phyloP scores from a whole-genome alignment of 352 stramenopile species.

The Blastocystis sp. region DNA sequence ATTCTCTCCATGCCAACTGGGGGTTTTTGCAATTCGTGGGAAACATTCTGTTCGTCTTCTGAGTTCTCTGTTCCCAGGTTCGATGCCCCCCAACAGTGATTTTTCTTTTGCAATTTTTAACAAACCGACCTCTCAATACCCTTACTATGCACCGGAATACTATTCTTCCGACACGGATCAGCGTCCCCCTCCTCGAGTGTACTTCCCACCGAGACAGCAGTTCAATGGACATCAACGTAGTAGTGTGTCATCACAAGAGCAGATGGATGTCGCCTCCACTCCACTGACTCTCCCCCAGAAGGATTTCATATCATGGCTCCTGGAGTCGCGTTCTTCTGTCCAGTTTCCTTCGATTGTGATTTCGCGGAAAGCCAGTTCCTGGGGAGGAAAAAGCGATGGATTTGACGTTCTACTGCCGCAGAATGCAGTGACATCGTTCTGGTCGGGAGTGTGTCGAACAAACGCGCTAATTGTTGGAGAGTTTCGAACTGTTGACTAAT shows the following conservation, averaged over 20 bases:
- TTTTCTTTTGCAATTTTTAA: neutral
- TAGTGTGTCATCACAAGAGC: neutral
- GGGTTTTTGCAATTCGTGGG: neutral
- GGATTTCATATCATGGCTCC: too few species aligned
- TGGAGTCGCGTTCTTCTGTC: neutral
- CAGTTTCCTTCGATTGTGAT: neutral
- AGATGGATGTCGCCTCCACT: neutral
- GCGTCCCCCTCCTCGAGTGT: neutral
- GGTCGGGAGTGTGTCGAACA: neutral
- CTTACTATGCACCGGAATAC: slow-evolving; percentile 39
- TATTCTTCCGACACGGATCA: neutral
- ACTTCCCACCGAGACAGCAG: neutral
- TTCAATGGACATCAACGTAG: neutral
- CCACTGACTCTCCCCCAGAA: neutral
- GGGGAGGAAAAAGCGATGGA: neutral
- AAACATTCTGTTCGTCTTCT: neutral
- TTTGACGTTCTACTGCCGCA: neutral
- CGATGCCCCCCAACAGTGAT: neutral
- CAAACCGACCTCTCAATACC: neutral
- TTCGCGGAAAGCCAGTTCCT: neutral
- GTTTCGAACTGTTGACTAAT: neutral
- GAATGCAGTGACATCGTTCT: neutral
- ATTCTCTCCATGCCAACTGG: neutral
- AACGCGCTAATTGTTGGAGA: neutral
- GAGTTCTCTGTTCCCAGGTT: neutral